Percentiles rank a stretch among this genome's conserved stretches.
Conservation (phyloP, 257 asterid species). For the Nicotiana undulata region DNA sequence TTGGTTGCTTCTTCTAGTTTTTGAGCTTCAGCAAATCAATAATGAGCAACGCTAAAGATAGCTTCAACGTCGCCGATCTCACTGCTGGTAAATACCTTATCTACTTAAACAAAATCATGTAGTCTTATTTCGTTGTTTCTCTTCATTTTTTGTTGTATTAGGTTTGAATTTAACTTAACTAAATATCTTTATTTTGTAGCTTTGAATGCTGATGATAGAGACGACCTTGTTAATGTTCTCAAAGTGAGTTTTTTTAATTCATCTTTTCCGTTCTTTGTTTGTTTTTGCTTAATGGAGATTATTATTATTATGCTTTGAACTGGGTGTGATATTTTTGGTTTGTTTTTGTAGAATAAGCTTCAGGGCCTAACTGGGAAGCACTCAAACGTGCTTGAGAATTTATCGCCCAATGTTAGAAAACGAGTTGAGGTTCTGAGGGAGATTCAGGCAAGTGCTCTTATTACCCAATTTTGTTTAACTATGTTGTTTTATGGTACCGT, state of each 20-base stretch:
- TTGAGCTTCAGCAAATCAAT: background rate
- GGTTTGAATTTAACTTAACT: background rate
- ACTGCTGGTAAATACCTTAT: slow-evolving; percentile 12
- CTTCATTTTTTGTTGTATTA: background rate
- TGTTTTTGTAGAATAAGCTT: slow-evolving; percentile 40
- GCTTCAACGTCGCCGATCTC: slow-evolving; percentile 27
- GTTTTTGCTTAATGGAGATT: background rate
- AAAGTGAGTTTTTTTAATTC: slow-evolving; percentile 30
- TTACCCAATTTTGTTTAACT: background rate
- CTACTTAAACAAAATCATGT: too few relatives aligned
- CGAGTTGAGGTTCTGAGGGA: slow-evolving; percentile 54
- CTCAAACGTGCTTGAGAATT: slow-evolving; percentile 44
- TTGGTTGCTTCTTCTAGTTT: too few relatives aligned
- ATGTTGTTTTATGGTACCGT: too few relatives aligned
- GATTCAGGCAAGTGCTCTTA: slow-evolving; percentile 31
- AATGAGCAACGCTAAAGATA: slow-evolving; percentile 28
- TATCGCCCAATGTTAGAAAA: slow-evolving; percentile 40
- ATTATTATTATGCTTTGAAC: background rate
- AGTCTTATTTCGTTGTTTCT: background rate
- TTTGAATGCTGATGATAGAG: slow-evolving; percentile 49
- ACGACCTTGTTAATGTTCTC: slow-evolving; percentile 61
- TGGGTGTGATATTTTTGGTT: background rate
- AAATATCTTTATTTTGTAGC: slow-evolving; percentile 30
- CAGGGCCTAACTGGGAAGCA: slow-evolving; percentile 56
- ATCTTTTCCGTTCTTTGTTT: background rate